Base-by-base conservation (phyloP, 2,329 filamentous ascomycete species). In the Epichloe typhina region DNA sequence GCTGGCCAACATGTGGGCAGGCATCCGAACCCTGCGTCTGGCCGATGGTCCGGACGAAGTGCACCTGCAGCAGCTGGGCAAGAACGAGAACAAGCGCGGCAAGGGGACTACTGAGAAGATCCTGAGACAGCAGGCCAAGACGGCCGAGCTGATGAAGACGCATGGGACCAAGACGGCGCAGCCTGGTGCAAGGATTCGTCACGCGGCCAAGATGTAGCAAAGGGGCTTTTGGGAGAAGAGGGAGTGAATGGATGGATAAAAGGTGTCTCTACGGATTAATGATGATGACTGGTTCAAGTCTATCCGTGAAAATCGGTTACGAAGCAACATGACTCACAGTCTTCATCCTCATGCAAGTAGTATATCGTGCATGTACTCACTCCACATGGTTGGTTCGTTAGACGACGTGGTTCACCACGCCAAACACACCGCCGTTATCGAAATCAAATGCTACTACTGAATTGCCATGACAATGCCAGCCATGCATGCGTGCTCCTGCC, bases 1-100 rank as follows among this genome's bases (percentile, higher is more conserved):
- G 19, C 73, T 98, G 56, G 90, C 89, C 12, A 77, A 75, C 64
- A 83, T 90, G 80, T 95, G 87, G 82, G 82, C 87, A 19, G 72
- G 77, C 54, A 86, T 89, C 61, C 76, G 89, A 52, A 95, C 90
- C 6, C 75, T 95, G 68, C 77, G 87, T 54, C 80, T 95, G 58
- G 89, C 88, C 0, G 93, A 98, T 68, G 93, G 93, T 0, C 93
- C 93, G 0, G 93, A 98, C 69, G 93, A 98, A 79, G 93, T 97
- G 54, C 93, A 94, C 67, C 69, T 90, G 57, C 74, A 87, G 65
- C 87, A 93, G 71, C 73, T 93, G 72, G 87, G 86, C 15, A 75
- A 77, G 58, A 88, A 88, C 58, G 87, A 93, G 75, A 90, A 88
- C 66, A 84, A 77, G 67, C 77, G 79, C 56, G 83, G 80, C 51